Percentiles rank a stretch among this genome's conserved stretches.
These are phyloP conservation scores for Aspergillus ruber DNA, from an alignment of 2,329 filamentous ascomycete genomes.

Conservation along the genomic window DNA sequence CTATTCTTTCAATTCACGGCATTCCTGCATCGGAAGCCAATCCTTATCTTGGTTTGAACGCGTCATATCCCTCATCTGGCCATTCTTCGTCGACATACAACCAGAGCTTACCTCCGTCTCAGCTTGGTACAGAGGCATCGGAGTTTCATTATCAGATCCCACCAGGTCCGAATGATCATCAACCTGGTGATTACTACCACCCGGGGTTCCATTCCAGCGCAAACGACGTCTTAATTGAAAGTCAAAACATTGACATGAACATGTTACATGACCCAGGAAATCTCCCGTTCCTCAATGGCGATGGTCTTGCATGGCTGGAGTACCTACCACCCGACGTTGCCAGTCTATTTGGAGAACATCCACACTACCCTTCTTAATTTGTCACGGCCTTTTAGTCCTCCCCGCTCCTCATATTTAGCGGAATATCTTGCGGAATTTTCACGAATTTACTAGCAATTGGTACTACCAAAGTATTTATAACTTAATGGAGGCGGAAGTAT, in stretches of 20 bases:
- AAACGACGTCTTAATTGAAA: conserved; percentile 61
- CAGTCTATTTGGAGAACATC: conserved; percentile 44
- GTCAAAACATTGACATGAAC: conserved; percentile 70
- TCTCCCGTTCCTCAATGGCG: conserved; percentile 43
- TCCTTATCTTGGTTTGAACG: conserved; percentile 45
- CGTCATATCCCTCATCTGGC: conserved; percentile 31
- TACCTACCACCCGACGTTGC: conserved; percentile 63
- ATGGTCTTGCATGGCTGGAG: conserved; percentile 69
- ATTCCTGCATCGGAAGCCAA: conserved; percentile 26
- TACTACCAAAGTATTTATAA: too few relatives aligned
- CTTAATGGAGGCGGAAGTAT: not conserved
- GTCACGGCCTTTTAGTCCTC: not conserved
- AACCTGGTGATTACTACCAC: conserved; percentile 12
- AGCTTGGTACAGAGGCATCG: conserved; percentile 14
- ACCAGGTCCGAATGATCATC: conserved; percentile 11
- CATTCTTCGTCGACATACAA: conserved; percentile 20
- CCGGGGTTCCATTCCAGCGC: conserved; percentile 12
- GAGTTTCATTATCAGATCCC: conserved; percentile 19
- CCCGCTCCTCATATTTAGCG: too few relatives aligned
- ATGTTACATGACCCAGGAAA: conserved; percentile 43
- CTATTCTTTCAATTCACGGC: conserved; percentile 34
- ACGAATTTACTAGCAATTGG: too few relatives aligned
- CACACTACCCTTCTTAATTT: conserved; percentile 17
- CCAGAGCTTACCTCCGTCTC: conserved; percentile 12
- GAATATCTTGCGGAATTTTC: too few relatives aligned